Percentiles rank a stretch among this genome's conserved stretches.
These are phyloP conservation scores for Musa schizocarpa DNA, from an alignment of 176 grass and related monocot genomes.

Conservation along the genomic window DNA sequence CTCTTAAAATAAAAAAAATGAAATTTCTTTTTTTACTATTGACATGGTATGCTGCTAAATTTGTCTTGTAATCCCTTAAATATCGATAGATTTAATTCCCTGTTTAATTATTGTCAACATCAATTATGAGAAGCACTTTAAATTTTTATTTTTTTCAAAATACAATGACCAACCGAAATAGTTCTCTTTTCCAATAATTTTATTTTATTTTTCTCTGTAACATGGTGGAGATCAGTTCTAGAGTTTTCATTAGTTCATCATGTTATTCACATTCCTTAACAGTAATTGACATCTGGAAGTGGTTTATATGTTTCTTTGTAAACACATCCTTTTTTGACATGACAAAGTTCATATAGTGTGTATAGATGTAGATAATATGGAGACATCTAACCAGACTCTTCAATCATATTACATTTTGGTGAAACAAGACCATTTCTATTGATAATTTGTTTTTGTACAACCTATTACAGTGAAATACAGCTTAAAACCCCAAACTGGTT, in stretches of 20 bases:
- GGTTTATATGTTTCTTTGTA: neutral
- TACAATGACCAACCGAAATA: neutral
- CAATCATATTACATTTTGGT: slow-evolving; percentile 2
- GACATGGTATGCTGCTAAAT: neutral
- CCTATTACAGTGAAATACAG: slow-evolving; percentile 79
- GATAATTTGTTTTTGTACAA: neutral
- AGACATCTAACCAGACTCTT: neutral
- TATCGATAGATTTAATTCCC: too few species aligned
- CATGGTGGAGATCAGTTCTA: neutral
- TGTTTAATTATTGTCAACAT: too few species aligned
- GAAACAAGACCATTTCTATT: slow-evolving; percentile 14
- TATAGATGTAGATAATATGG: neutral
- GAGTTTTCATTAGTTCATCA: neutral
- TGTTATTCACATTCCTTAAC: neutral
- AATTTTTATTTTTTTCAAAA: too few species aligned
- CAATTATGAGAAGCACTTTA: too few species aligned
- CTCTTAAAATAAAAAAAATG: too few species aligned
- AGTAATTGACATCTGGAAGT: neutral
- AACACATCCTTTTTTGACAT: neutral
- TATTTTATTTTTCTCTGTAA: neutral
- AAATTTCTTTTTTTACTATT: neutral
- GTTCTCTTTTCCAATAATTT: neutral
- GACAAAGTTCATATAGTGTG: neutral
- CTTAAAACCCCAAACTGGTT: slow-evolving; percentile 90
- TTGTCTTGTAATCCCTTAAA: too few species aligned